Conservation (phyloP, 1,139 yeast species). For the Yamadazyma diospyri region DNA sequence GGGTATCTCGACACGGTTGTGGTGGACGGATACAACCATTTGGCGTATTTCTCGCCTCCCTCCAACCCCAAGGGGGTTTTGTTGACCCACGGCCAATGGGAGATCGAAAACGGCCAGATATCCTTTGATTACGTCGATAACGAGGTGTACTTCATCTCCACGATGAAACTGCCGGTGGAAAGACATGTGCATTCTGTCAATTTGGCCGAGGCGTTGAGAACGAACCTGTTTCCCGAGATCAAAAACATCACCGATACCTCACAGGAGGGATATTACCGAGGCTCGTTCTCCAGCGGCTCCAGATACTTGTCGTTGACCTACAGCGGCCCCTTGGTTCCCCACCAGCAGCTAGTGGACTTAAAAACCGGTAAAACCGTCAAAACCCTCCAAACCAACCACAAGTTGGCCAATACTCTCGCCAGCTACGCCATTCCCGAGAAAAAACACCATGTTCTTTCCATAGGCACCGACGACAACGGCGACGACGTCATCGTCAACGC, state of each 20-base stretch:
- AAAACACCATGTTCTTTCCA: slow-evolving; percentile 44
- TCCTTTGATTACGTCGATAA: slow-evolving; percentile 43
- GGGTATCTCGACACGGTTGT: slow-evolving; percentile 57
- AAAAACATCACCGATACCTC: slow-evolving; percentile 52
- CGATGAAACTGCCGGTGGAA: slow-evolving; percentile 49
- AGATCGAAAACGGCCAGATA: slow-evolving; percentile 47
- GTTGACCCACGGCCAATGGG: slow-evolving; percentile 55
- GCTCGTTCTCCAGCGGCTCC: slow-evolving; percentile 66
- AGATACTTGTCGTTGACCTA: slow-evolving; percentile 58
- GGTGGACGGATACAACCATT: slow-evolving; percentile 51
- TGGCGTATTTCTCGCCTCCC: slow-evolving; percentile 57
- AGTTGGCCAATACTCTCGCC: slow-evolving; percentile 34
- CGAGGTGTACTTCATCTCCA: slow-evolving; percentile 45
- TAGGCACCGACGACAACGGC: slow-evolving; percentile 43
- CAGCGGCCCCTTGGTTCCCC: slow-evolving; percentile 65
- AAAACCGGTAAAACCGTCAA: slow-evolving; percentile 28
- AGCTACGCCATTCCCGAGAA: slow-evolving; percentile 48
- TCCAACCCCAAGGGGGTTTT: slow-evolving; percentile 34
- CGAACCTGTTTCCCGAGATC: slow-evolving; percentile 28
- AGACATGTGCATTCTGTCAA: slow-evolving; percentile 50
- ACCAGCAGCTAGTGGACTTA: slow-evolving; percentile 61
- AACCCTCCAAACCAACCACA: slow-evolving; percentile 48
- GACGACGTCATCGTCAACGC: slow-evolving; percentile 47
- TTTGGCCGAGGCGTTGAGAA: slow-evolving; percentile 28
- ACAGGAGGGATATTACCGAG: slow-evolving; percentile 63